Evolutionary conservation across 176 grass and related monocot genomes (phyloP), one percentile per base, ranked within the genome.

Genomic region (Chrysopogon serrulatus): DNA sequence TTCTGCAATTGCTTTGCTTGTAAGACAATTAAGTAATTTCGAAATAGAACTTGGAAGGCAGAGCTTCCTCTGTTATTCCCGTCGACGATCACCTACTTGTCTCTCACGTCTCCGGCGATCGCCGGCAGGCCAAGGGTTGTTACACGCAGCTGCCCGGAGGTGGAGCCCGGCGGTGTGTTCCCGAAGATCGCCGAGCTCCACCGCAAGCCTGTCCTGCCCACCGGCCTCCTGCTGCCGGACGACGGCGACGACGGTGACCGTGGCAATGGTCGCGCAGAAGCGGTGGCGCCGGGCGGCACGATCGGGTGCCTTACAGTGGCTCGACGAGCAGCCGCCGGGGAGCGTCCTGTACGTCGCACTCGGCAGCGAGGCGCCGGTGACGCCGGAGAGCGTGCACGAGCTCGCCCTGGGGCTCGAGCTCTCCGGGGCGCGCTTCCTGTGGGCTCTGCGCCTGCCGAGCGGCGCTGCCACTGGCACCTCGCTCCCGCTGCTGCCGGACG

Each of bases 321-420:
- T 92, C 6, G 71, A 71, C 42, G n/a, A 77, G 18, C 86, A 85
- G 27, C 34, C 86, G 17, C 14, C 65, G 0, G 27, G 21, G 41
- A 78, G 63, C 19, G 82, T 82, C 24, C 48, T 92, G 16, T 91
- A 85, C 15, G 82, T 79, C 5, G 80, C 86, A 11, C 63, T 91
- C 0, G 90, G 86, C 5, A 92, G 67, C 15, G 86, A 92, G 36
- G 83, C 78, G 8, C 65, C 77, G 6, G 9, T 90, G 16, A 39
- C 21, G 24, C 33, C 31, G 1, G 63, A 73, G 26, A 43, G 9
- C 44, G 15, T 82, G 12, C 86, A 5, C 12, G 85, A 91, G 79
- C 71, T 91, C 1, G 86, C 82, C 4, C 5, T 66, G 0, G 90
- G 86, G 3, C 53, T 91, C 2, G 90, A 85, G 39, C 57, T 78